A percentile compares a stretch with the other conserved stretches of the same genome.
phyloP scores from a whole-genome alignment of 371 early-diverging fungal species.

The Apophysomyces sp. region DNA sequence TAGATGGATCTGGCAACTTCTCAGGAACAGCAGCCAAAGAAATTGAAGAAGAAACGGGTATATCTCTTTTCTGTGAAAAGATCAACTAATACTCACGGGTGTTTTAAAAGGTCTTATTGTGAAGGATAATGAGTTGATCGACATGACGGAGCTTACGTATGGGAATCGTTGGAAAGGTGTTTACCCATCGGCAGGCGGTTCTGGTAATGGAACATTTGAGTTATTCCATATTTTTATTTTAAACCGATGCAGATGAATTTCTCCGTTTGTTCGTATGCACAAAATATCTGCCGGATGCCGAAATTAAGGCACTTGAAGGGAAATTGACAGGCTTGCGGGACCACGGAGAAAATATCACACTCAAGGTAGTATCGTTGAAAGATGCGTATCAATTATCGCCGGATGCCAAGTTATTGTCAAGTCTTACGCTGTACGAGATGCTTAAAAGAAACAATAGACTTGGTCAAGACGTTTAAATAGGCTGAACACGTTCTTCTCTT shows the following conservation, averaged over 20 bases:
- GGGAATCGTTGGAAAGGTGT: constrained; percentile 58
- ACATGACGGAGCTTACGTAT: constrained; percentile 61
- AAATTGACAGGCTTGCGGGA: constrained; percentile 72
- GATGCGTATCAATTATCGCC: constrained; percentile 67
- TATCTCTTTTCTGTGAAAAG: neutral
- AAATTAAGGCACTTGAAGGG: constrained; percentile 62
- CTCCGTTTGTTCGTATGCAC: constrained; percentile 69
- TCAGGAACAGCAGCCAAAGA: constrained; percentile 67
- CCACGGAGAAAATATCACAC: constrained; percentile 75
- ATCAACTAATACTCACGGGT: neutral
- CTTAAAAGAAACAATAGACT: constrained; percentile 33
- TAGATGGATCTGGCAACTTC: constrained; percentile 79
- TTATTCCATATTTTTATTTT: neutral
- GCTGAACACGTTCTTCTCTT: neutral
- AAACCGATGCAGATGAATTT: constrained; percentile 62
- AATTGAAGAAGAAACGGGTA: constrained; percentile 65
- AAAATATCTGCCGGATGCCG: constrained; percentile 51
- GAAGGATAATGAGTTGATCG: constrained; percentile 61
- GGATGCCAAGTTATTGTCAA: constrained; percentile 74
- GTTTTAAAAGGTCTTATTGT: constrained; percentile 61
- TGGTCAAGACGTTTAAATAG: neutral
- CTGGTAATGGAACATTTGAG: constrained; percentile 23
- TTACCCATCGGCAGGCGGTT: constrained; percentile 81
- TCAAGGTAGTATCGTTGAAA: constrained; percentile 62
- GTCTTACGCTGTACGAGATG: constrained; percentile 65